Conservation (phyloP, 371 early-diverging fungal genomes). For the Coemansia sp. region DNA sequence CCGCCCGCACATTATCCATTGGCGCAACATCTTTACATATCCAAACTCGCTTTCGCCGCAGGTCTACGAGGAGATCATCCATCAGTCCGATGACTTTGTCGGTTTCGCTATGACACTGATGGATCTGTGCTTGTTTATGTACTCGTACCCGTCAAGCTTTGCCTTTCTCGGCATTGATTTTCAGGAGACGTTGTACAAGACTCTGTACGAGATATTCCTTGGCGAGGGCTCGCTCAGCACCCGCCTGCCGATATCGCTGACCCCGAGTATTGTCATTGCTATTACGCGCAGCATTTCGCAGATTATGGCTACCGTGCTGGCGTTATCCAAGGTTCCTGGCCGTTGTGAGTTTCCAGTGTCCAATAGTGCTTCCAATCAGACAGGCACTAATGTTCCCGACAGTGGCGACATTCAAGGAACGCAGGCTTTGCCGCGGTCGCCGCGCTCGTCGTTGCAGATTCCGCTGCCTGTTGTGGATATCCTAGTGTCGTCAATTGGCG, state of each 20-base stretch:
- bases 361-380: not conserved
- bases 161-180: slow-evolving; percentile 43
- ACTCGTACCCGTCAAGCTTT: slow-evolving; percentile 46
- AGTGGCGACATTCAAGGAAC: slow-evolving; percentile 6
- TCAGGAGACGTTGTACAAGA: slow-evolving; percentile 48
- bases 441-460: slow-evolving; percentile 36
- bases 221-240: slow-evolving; percentile 40
- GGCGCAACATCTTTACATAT: slow-evolving; percentile 40
- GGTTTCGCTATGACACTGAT: slow-evolving; percentile 43
- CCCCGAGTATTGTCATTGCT: slow-evolving; percentile 37
- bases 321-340: slow-evolving; percentile 21
- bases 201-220: slow-evolving; percentile 41
- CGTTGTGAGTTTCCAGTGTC: not conserved
- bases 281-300: slow-evolving; percentile 48
- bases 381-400: slow-evolving; percentile 13
- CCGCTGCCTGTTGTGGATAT: slow-evolving; percentile 42
- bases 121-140: slow-evolving; percentile 48
- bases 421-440: slow-evolving; percentile 20
- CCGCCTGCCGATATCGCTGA: slow-evolving; percentile 35
- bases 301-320: slow-evolving; percentile 43
- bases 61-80: slow-evolving; percentile 40
- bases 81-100: slow-evolving; percentile 42
- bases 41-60: slow-evolving; percentile 45
- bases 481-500: slow-evolving; percentile 26
- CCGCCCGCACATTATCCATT: slow-evolving; percentile 38